phyloP scores from a whole-genome alignment of 352 stramenopile species.

The Blastocystis sp. region DNA sequence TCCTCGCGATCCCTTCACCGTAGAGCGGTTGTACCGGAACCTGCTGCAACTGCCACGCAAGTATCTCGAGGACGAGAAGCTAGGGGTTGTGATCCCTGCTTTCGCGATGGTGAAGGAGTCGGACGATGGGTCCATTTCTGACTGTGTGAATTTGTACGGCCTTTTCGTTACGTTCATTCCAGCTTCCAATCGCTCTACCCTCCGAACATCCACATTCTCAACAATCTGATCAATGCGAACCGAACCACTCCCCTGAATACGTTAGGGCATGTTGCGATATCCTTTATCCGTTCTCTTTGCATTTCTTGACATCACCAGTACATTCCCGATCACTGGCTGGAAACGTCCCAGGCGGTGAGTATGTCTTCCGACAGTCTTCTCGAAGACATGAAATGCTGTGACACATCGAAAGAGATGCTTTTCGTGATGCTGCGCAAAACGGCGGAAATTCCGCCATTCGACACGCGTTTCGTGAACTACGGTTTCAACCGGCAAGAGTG shows the following conservation, averaged over 20 bases:
- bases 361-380: neutral
- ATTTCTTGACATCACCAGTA: neutral
- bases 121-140: neutral
- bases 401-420: neutral
- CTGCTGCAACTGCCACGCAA: neutral
- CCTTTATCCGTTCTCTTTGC: neutral
- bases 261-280: neutral
- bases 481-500: constrained; percentile 51
- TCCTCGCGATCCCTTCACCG: neutral
- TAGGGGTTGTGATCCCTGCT: neutral
- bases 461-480: constrained; percentile 50
- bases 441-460: neutral
- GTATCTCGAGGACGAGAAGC: neutral
- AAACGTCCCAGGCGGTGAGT: neutral
- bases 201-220: neutral
- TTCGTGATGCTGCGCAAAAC: constrained; percentile 41
- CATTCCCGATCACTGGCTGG: neutral
- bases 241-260: neutral
- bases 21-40: neutral
- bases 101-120: neutral
- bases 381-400: neutral
- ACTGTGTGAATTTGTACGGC: neutral
- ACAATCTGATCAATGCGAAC: neutral
- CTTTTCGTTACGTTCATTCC: neutral
- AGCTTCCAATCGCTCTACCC: neutral